phyloP scores from a whole-genome alignment of 352 stramenopile genomes.

The Phytopythium vexans region DNA sequence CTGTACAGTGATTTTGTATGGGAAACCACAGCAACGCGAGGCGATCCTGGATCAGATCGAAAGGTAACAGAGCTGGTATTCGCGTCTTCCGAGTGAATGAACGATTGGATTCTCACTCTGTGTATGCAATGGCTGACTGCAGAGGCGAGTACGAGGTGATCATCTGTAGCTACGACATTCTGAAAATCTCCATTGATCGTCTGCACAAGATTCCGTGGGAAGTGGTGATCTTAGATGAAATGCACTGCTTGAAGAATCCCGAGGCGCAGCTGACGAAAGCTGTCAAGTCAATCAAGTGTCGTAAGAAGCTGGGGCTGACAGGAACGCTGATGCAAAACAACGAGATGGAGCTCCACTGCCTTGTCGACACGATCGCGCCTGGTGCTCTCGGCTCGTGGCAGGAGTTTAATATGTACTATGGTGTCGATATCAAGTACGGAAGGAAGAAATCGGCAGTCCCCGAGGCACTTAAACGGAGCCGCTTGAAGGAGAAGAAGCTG shows the following conservation, averaged over 20 bases:
- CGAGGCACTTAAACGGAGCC: conserved; percentile 54
- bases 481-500: conserved; percentile 68
- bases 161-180: conserved; percentile 85
- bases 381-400: conserved; percentile 55
- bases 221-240: conserved; percentile 97
- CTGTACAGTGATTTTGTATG: conserved; percentile 56
- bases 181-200: conserved; percentile 89
- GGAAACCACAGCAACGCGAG: conserved; percentile 51
- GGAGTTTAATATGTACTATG: conserved; percentile 78
- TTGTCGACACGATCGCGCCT: conserved; percentile 72
- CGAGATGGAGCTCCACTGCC: conserved; percentile 75
- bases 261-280: conserved; percentile 91
- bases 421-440: conserved; percentile 80
- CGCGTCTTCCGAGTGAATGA: background rate
- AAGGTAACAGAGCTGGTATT: conserved; percentile 46
- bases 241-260: conserved; percentile 97
- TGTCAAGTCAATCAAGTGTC: conserved; percentile 63
- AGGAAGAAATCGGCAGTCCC: conserved; percentile 72
- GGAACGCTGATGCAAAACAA: conserved; percentile 90
- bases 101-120: conserved; percentile 31
- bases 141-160: conserved; percentile 76
- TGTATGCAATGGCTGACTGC: conserved; percentile 2
- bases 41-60: conserved; percentile 58
- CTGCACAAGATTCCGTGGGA: conserved; percentile 87
- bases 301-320: conserved; percentile 80